Evolutionary conservation across 345 rosid genomes (phyloP), one percentile per base, ranked within the genome.

Genomic region (Raphanus raphanistrum): DNA sequence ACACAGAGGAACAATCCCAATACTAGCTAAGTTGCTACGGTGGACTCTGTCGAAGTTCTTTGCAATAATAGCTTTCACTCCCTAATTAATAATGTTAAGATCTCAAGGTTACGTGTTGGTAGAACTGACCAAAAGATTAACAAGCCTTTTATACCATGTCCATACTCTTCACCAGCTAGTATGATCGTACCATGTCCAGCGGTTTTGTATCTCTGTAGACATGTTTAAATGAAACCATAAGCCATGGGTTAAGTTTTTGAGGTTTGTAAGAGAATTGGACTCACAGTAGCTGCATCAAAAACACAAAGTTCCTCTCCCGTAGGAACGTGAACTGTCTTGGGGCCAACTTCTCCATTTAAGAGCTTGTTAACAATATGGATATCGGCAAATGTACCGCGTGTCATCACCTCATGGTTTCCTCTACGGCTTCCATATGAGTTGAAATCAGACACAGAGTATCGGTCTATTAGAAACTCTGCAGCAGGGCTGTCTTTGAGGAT

Each of bases 371-470:
- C 88, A n/a, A 93, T 54, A 57, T 90, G 90, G 55, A 87, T 85
- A 71, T 88, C 89, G 67, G 97, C 97, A 82, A 91, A 93, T 16
- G 98, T 91, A 15, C 98, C 97, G 72, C 97, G 85, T 16, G 90
- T 83, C 93, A 89, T 91, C 62, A 89, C 82, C 82, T 89, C 92
- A 83, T 89, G 90, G 36, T 90, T 90, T 13, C 94, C 98, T 7
- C 94, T 76, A 50, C 97, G 86, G 73, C 94, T 92, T 50, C 92
- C 98, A 67, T 89, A 92, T n/a, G 97, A 90, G 79, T 92, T 92
- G 76, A 90, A 90, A 71, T 88, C 84, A 52, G 84, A 55, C 80
- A 1, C 4, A 13, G 16, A 45, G 54, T 45, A 89, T 4, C 82
- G 85, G 8, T 90, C 91, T 72, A 85, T 79, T 54, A 90, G 87